A percentile compares a stretch with the other conserved stretches of the same genome.
These are phyloP conservation scores for Larix sibirica DNA, from an alignment of 83 land plant species.

Conservation along the genomic window DNA sequence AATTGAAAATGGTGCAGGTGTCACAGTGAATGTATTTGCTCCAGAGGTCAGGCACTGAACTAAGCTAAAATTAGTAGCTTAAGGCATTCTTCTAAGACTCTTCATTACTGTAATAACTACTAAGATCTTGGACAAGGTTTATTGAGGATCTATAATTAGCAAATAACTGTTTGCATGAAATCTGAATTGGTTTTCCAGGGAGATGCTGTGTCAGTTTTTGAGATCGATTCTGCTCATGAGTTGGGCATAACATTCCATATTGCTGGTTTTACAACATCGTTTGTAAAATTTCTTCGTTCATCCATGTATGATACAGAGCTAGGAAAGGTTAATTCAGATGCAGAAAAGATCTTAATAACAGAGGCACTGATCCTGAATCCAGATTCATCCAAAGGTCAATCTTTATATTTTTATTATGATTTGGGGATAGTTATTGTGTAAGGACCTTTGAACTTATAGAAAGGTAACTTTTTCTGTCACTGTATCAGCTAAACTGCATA, in stretches of 20 bases:
- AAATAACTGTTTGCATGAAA: background rate
- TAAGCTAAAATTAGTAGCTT: background rate
- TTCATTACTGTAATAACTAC: background rate
- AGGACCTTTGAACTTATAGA: background rate
- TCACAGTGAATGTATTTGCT: slow-evolving; percentile 35
- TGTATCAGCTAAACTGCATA: background rate
- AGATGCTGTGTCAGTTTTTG: slow-evolving; percentile 59
- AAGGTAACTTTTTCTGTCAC: background rate
- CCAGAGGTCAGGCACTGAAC: slow-evolving; percentile 60
- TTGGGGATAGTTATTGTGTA: background rate
- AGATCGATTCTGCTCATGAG: slow-evolving; percentile 83
- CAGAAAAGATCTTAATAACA: slow-evolving; percentile 31
- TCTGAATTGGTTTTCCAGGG: slow-evolving; percentile 51
- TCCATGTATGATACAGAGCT: slow-evolving; percentile 38
- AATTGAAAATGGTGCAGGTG: slow-evolving; percentile 75
- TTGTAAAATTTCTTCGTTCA: slow-evolving; percentile 58
- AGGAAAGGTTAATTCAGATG: slow-evolving; percentile 37
- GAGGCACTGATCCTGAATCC: slow-evolving; percentile 63
- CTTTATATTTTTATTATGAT: slow-evolving; percentile 3
- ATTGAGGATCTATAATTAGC: background rate
- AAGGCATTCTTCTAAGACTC: background rate
- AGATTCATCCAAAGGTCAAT: slow-evolving; percentile 49
- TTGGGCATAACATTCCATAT: slow-evolving; percentile 51
- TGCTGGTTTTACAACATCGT: slow-evolving; percentile 42
- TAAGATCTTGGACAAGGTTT: background rate